Base-by-base conservation (phyloP, 2,329 filamentous ascomycete species). In the Ophiostoma perfectum region DNA sequence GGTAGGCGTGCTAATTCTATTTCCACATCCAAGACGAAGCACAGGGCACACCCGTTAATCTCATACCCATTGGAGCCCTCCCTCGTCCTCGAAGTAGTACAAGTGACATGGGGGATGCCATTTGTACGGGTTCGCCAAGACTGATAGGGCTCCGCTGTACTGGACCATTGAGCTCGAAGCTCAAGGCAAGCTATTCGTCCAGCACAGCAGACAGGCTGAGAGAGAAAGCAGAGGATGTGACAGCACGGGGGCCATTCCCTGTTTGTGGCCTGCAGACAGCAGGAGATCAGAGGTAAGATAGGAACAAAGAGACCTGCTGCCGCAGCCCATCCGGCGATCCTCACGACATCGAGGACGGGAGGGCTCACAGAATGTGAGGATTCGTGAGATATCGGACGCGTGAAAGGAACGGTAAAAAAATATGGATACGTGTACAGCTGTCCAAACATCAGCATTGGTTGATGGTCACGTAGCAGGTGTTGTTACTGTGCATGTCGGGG, bases 121-220 rank as follows among this genome's bases (percentile, higher is more conserved):
- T 65, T 62, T 49, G 18, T 18, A 63, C 38, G 49, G 58, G n/a
- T 18, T 60, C 49, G 67, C 67, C 67, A 68, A 68, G 63, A 60
- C 63, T 27, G 55, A 60, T 60, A 63, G 62, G 67, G 67, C 62
- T 49, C 67, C 64, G 67, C 64, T 68, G 63, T n/a, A 39, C 67
- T 68, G 67, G 67, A 68, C 47, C 65, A 12, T 45, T 12, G 14
- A 45, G 42, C 42, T 45, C 42, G 14, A 12, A 45, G 42, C 42
- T 45, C 42, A 11, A 8, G 6, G 18, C 49, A 18, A 55, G 49
- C 49, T 27, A 55, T 55, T 36, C n/a, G 49, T 55, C 18, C 18
- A 55, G n/a, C n/a, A 18, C 49, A 55, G 49, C 47, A 52, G n/a
- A 1, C 47, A 14, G 47, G n/a, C 4, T 55, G 49, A 27, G 49